These are phyloP conservation scores for Plenodomus tracheiphilus DNA, from an alignment of 2,329 filamentous ascomycete species.

Conservation along the genomic window DNA sequence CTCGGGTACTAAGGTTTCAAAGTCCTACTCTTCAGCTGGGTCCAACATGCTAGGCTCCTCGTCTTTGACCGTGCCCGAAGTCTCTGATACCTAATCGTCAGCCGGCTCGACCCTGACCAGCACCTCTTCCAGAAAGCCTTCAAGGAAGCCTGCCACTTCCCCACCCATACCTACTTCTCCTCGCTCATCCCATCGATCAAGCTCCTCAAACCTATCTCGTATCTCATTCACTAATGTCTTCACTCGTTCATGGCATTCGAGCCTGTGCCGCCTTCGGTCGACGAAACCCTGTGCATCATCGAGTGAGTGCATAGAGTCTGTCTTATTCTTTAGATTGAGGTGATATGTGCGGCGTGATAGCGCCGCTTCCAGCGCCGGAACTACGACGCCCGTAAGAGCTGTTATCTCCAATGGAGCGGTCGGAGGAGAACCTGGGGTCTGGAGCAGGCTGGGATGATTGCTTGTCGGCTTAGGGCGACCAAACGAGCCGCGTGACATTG, in stretches of 20 bases:
- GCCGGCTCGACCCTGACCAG: slow-evolving; percentile 87
- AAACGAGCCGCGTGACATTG: slow-evolving; percentile 33
- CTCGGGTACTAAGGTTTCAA: no score
- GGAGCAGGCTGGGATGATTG: slow-evolving; percentile 19
- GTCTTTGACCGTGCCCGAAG: background rate
- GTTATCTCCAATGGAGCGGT: slow-evolving; percentile 72
- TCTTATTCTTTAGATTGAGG: slow-evolving; percentile 53
- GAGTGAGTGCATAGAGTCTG: slow-evolving; percentile 51
- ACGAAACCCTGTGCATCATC: slow-evolving; percentile 58
- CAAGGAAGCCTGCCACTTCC: slow-evolving; percentile 84
- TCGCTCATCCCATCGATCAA: slow-evolving; percentile 83
- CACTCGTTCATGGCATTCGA: slow-evolving; percentile 79
- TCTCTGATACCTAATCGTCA: slow-evolving; percentile 58
- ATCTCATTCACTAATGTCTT: slow-evolving; percentile 80
- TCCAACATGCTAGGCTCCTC: background rate
- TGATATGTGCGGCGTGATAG: slow-evolving; percentile 73
- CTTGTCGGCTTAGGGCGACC: slow-evolving; percentile 31
- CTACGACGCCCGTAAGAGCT: slow-evolving; percentile 85
- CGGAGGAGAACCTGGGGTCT: slow-evolving; percentile 55
- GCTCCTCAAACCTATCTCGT: slow-evolving; percentile 80
- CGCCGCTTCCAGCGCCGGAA: slow-evolving; percentile 89
- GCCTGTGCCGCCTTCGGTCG: slow-evolving; percentile 39
- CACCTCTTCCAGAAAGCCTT: slow-evolving; percentile 92
- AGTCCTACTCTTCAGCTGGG: background rate
- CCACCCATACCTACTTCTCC: slow-evolving; percentile 93